Evolutionary conservation across 768 basidiomycete species (phyloP), one percentile per base, ranked within the genome.

Genomic region (Hebeloma cylindrosporum): DNA sequence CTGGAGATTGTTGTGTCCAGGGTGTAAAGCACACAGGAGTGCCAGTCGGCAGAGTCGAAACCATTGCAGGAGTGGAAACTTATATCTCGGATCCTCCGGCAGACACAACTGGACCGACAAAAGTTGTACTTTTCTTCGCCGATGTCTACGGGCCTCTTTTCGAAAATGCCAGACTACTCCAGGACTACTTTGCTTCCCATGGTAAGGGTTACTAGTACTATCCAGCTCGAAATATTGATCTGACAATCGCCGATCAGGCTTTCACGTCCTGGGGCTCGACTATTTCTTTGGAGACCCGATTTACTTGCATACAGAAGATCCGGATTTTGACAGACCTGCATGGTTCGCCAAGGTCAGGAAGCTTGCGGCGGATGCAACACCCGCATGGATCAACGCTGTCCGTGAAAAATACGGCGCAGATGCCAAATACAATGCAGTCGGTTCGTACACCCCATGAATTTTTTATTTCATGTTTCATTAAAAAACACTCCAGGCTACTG

Each of bases 201-300:
- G 44, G 30, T 50, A 47, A 83, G 3, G 62, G 72, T n/a, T 65
- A 73, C 14, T 80, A 80, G 80, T 40, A 2, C 60, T 14, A 13
- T 38, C 20, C 21, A 42, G 16, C 14, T 14, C 17, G 40, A 7
- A 36, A 21, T 37, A 4, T 5, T 21, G 17, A 4, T 5, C 8
- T 32, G 13, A 32, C 13, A 7, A 30, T 23, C 5, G 44, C 32
- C 28, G 16, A 23, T 40, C n/a, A 83, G 82, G 82, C 1, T 84
- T 75, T 55, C 61, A 68, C 33, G 80, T 84, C 3, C 59, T 83
- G 4, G 80, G 79, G 2, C 60, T 77, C 30, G 83, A 85, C 48
- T 84, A 82, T 60, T 83, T 85, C 61, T 71, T 81, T 38, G 80
- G 82, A 5, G 78, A 83, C 41, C 67, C 74, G 8, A 53, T 83